Percentiles rank a stretch among this genome's conserved stretches.
These are phyloP conservation scores for Trichoderma citrinoviride DNA, from an alignment of 2,329 filamentous ascomycete species.

Conservation along the genomic window DNA sequence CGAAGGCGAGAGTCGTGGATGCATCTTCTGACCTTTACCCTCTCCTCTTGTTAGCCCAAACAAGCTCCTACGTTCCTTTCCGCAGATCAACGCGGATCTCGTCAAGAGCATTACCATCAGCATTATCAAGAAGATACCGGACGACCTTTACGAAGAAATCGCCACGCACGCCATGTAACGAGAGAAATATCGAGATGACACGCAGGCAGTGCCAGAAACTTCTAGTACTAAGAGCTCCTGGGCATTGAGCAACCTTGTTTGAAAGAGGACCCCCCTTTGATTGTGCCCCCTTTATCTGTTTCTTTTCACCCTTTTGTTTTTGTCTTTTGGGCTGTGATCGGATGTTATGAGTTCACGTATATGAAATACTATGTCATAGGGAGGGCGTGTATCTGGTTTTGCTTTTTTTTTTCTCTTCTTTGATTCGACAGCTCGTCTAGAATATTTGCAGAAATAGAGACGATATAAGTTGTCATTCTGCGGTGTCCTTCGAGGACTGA, in stretches of 20 bases:
- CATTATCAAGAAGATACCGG: constrained; percentile 85
- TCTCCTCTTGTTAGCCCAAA: constrained; percentile 64
- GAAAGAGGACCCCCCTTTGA: no score
- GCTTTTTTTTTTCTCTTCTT: no score
- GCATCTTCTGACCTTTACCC: constrained; percentile 28
- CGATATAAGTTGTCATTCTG: not conserved
- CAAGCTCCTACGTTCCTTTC: constrained; percentile 84
- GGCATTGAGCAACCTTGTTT: no score
- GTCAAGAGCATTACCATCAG: constrained; percentile 83
- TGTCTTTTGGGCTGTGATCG: not conserved
- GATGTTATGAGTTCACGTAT: not conserved
- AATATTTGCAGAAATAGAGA: not conserved
- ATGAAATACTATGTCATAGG: no score
- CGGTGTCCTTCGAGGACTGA: not conserved
- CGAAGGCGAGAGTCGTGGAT: not conserved
- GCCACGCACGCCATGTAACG: constrained; percentile 73
- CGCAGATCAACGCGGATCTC: constrained; percentile 75
- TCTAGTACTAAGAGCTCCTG: no score
- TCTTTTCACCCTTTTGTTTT: not conserved
- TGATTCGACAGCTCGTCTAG: not conserved
- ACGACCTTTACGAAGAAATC: constrained; percentile 87
- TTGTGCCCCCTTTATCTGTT: no score
- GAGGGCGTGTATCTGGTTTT: no score
- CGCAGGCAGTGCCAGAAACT: no score
- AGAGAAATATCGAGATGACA: no score